These are phyloP conservation scores for Datura wrightii DNA, from an alignment of 257 asterid genomes.

Conservation along the genomic window DNA sequence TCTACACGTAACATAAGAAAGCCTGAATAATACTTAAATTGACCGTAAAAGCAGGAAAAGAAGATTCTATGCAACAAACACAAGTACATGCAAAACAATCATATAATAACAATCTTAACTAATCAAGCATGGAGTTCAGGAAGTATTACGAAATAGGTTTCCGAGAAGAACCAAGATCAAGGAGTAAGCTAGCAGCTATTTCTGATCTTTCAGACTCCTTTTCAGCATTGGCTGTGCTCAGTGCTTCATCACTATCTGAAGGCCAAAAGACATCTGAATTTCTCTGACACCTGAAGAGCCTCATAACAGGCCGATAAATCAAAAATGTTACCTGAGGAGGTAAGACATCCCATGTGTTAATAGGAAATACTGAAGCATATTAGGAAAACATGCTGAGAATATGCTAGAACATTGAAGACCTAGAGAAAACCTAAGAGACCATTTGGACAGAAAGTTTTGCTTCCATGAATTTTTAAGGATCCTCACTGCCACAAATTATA, in stretches of 20 bases:
- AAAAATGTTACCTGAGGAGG: conserved; percentile 85
- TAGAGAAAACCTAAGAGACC: conserved; percentile 5
- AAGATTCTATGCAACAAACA: not conserved
- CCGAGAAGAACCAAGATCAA: conserved; percentile 81
- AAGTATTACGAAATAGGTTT: conserved; percentile 64
- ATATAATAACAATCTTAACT: conserved; percentile 16
- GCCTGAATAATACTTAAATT: not conserved
- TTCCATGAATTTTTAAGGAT: not conserved
- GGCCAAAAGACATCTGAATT: conserved; percentile 82
- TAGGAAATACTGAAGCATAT: conserved; percentile 27
- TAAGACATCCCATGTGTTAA: conserved; percentile 30
- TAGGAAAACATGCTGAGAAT: conserved; percentile 8
- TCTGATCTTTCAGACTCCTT: conserved; percentile 65
- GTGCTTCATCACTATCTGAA: conserved; percentile 62
- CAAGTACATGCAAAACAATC: not conserved
- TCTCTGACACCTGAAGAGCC: conserved; percentile 80
- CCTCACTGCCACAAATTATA: not conserved
- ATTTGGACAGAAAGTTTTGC: not conserved
- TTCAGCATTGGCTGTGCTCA: conserved; percentile 48
- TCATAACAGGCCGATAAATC: conserved; percentile 97
- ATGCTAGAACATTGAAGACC: not conserved
- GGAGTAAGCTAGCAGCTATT: conserved; percentile 54
- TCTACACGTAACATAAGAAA: conserved; percentile 54
- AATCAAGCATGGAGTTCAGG: conserved; percentile 33
- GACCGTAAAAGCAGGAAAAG: not conserved